Conservation (phyloP, 768 basidiomycete species). For the Multifurca ochricompacta region DNA sequence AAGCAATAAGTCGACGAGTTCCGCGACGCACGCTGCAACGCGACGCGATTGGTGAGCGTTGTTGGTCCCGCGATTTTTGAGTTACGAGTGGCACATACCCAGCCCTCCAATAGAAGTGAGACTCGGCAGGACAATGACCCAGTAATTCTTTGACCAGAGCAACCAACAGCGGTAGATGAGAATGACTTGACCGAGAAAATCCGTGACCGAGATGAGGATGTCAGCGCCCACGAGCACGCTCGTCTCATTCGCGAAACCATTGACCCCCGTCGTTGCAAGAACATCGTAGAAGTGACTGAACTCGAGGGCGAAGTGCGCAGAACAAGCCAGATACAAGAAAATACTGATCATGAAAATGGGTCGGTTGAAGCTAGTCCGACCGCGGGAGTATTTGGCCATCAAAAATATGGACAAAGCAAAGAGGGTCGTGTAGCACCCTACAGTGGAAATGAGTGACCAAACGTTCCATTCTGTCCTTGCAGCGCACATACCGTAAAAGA, state of each 20-base stretch:
- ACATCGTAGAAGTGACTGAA: slow-evolving; percentile 30
- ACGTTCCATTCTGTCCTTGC: slow-evolving; percentile 23
- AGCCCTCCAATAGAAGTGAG: slow-evolving; percentile 30
- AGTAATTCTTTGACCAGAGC: slow-evolving; percentile 32
- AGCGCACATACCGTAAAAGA: slow-evolving; percentile 29
- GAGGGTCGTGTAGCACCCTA: slow-evolving; percentile 5
- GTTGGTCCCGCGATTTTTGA: too few relatives aligned
- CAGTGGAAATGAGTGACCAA: background rate
- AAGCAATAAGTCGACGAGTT: background rate
- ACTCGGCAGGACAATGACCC: slow-evolving; percentile 30
- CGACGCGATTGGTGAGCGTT: background rate
- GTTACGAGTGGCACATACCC: slow-evolving; percentile 24
- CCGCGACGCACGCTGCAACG: background rate
- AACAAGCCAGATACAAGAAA: background rate
- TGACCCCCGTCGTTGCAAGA: slow-evolving; percentile 26
- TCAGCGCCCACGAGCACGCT: slow-evolving; percentile 28
- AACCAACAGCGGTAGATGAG: slow-evolving; percentile 38
- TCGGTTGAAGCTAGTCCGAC: background rate
- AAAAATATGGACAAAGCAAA: background rate
- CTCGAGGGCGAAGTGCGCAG: slow-evolving; percentile 24
- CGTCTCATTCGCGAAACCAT: slow-evolving; percentile 28
- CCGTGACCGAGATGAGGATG: slow-evolving; percentile 31
- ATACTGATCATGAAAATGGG: background rate
- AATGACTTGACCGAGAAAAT: slow-evolving; percentile 31
- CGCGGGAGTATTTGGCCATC: background rate